Evolutionary conservation across 75 land plant genomes (phyloP).

Genomic region (Pinus tabuliformis): DNA sequence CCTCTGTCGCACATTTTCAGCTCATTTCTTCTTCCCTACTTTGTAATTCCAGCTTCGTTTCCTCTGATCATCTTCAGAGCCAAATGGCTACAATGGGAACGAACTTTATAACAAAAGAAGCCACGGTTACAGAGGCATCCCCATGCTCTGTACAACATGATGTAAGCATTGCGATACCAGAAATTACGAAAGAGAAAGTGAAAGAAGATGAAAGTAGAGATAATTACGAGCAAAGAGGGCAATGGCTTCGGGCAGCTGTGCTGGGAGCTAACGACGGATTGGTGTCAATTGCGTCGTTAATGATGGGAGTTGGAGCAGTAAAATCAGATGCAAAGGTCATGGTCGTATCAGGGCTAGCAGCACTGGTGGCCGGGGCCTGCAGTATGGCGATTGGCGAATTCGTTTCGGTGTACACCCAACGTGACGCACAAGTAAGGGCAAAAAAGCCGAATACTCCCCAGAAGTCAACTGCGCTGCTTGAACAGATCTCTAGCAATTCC

Average conservation of each 20-base stretch:
- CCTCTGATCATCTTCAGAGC: no score
- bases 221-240: slow-evolving; percentile 30
- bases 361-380: slow-evolving; percentile 47
- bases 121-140: neutral
- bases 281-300: slow-evolving; percentile 46
- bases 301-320: slow-evolving; percentile 48
- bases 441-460: no score
- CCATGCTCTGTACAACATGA: neutral
- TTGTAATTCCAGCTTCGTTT: no score
- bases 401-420: no score
- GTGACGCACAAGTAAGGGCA: no score
- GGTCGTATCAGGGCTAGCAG: slow-evolving; percentile 42
- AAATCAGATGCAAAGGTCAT: slow-evolving; percentile 16
- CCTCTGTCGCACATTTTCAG: no score
- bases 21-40: no score
- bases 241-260: slow-evolving; percentile 51
- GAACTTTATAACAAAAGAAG: no score
- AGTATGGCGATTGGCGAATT: slow-evolving; percentile 67
- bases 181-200: neutral
- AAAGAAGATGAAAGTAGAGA: neutral
- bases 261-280: slow-evolving; percentile 56
- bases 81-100: no score
- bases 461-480: no score
- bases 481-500: neutral
- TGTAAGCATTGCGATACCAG: neutral